Base-by-base conservation (phyloP, 208 protist species). In the Leishmania guyanensis region DNA sequence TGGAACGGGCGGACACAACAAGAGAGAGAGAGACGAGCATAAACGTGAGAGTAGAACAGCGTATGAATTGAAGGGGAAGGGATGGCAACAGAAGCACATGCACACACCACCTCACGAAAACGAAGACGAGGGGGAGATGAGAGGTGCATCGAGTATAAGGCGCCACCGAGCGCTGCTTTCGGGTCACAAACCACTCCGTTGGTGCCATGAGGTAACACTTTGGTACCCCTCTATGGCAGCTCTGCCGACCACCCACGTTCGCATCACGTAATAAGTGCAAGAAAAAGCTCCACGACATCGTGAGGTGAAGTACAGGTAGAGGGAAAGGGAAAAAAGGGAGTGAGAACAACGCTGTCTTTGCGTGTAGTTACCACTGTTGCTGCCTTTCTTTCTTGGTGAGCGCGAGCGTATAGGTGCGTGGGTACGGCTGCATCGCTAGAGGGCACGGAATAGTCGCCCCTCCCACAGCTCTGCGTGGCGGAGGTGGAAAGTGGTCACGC, bases 251-350 rank as follows among this genome's bases (percentile, higher is more conserved):
- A 68, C 14, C 5, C 64, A 12, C 33, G 22, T 53, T 33, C 29
- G 5, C 43, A 10, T 16, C 20, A 26, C 39, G 53, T 39, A 66
- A 82, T 26, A 9, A 73, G 8, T n/a, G n/a, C 33, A 5, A 29
- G 39, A 68, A 43, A 43, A 68, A 29, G 29, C 22, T 43, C 33
- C 16, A 43, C 16, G 29, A 65, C 16, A 3, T 16, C 16, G 22
- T 9, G 17, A 17, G 29, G 43, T 70, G 14, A 26, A 82, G 53
- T 36, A 82, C 74, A 33, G 36, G 29, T 20, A 77, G 10, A 48
- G 39, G 26, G 16, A 68, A 26, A 46, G 70, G 46, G 48, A 82
- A 76, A 75, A 76, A 76, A 82, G 36, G 33, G 50, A 22, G 48
- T 48, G 56, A 46, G 43, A 39, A 8, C 43, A 46, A 26, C 43